Conservation (phyloP, 202 grass and related monocot species). For the Eragrostis tef region DNA sequence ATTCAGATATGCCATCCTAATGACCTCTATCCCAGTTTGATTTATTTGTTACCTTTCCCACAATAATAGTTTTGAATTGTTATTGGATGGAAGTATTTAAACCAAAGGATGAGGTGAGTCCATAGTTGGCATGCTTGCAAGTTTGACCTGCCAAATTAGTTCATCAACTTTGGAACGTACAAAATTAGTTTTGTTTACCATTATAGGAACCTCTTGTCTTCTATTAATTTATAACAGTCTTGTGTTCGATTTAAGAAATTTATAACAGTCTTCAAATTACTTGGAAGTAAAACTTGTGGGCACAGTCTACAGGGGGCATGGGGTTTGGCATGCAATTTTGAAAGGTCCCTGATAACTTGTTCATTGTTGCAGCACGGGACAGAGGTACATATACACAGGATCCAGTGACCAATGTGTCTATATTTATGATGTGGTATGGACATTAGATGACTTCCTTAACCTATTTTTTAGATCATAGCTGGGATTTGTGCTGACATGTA, state of each 20-base stretch:
- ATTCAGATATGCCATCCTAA: not conserved
- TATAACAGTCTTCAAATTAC: too few species aligned
- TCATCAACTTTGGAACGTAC: too few species aligned
- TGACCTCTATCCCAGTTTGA: not conserved
- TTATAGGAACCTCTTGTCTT: too few species aligned
- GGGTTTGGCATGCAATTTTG: not conserved
- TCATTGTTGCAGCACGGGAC: conserved; percentile 62
- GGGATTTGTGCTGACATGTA: not conserved
- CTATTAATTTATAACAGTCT: too few species aligned
- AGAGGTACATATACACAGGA: conserved; percentile 82
- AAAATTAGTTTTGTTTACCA: too few species aligned
- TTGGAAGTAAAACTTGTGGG: too few species aligned
- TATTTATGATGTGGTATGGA: conserved; percentile 69
- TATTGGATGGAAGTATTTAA: too few species aligned
- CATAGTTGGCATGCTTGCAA: too few species aligned
- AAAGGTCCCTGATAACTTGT: conserved; percentile 5
- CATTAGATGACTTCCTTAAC: conserved; percentile 13
- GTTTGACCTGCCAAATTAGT: too few species aligned
- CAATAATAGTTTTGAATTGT: not conserved
- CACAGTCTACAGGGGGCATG: too few species aligned
- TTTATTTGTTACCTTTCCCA: not conserved
- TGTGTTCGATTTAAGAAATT: too few species aligned
- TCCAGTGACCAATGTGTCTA: conserved; percentile 66
- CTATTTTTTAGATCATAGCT: not conserved
- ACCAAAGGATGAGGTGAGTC: too few species aligned